Evolutionary conservation across 1,284 basidiomycete species (phyloP), one percentile per base, ranked within the genome.

Genomic region (Trichosporon asahii): DNA sequence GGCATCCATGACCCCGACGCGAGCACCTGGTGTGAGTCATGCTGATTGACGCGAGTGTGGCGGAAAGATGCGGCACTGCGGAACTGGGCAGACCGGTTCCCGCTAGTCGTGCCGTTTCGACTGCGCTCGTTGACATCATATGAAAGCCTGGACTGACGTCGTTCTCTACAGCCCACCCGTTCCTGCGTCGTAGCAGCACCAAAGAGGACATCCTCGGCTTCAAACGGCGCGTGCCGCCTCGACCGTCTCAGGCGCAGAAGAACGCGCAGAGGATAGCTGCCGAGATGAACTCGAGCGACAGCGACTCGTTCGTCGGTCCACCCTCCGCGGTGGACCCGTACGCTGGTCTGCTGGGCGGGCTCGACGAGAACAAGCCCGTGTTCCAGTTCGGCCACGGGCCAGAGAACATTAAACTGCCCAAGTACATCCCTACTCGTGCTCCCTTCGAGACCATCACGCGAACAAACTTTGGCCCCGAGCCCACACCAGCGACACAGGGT

Each of bases 1-100:
- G 91, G 91, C 73, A 93, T 94, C 74, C 90, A 92, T 84, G 92
- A 94, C 85, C 93, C 93, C 70, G 93, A 95, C 84, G 92, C 93
- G 8, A 93, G 91, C 83, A 94, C 92, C 73, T 95, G 93, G 93
- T 94, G 92, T 94, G 85, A 82, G 92, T 88, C 2, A 33, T 40
- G 63, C 33, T 61, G 27, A n/a, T n/a, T n/a, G n/a, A n/a, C n/a
- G n/a, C 29, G 27, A 31, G 23, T 61, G 57, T 61, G 57, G 57
- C 57, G 27, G 27, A 61, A 18, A 3, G 8, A n/a, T 33, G 57
- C 57, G 57, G 29, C 7, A 8, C 9, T 6, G 25, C 57, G 57
- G 29, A 27, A 8, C 18, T 12, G 25, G 46, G 5, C 21, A 25
- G 12, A 37, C n/a, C 27, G 35, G 18, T 25, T 40, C 33, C 23